phyloP scores from a whole-genome alignment of 78 protist genomes.

The Dictyostelium capitatum region DNA sequence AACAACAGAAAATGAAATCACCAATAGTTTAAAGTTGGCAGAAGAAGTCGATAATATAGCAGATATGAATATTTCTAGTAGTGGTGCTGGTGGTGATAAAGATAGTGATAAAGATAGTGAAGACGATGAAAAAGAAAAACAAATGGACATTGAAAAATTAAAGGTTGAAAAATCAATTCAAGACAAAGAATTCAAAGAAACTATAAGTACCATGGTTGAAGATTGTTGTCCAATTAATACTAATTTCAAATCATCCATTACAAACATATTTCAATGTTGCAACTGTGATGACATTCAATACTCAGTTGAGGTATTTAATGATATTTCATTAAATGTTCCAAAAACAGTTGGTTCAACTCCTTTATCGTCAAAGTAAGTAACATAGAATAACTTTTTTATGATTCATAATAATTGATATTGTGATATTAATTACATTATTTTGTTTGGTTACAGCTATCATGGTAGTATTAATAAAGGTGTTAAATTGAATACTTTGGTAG shows the following conservation, averaged over 20 bases:
- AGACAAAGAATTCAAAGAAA: not conserved
- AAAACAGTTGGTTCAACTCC: not conserved
- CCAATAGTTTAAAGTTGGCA: no score
- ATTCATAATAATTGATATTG: no score
- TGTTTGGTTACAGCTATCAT: no score
- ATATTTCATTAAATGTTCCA: conserved; percentile 51
- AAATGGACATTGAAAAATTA: not conserved
- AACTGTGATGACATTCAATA: conserved; percentile 31
- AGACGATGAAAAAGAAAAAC: not conserved
- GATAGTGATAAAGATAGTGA: conserved; percentile 13
- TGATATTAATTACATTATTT: no score
- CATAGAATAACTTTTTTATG: no score
- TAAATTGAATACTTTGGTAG: conserved; percentile 27
- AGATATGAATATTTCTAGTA: no score
- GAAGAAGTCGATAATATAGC: no score
- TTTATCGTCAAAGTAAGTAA: not conserved
- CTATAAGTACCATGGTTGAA: not conserved
- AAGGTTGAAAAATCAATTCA: not conserved
- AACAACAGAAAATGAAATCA: no score
- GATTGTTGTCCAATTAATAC: conserved; percentile 42
- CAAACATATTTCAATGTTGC: conserved; percentile 12
- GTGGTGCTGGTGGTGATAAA: not conserved
- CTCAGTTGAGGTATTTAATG: conserved; percentile 34
- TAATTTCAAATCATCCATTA: conserved; percentile 44
- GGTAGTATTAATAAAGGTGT: no score